Conservation (phyloP, 2,329 filamentous ascomycete genomes). For the Ceratocystis lukuohia region DNA sequence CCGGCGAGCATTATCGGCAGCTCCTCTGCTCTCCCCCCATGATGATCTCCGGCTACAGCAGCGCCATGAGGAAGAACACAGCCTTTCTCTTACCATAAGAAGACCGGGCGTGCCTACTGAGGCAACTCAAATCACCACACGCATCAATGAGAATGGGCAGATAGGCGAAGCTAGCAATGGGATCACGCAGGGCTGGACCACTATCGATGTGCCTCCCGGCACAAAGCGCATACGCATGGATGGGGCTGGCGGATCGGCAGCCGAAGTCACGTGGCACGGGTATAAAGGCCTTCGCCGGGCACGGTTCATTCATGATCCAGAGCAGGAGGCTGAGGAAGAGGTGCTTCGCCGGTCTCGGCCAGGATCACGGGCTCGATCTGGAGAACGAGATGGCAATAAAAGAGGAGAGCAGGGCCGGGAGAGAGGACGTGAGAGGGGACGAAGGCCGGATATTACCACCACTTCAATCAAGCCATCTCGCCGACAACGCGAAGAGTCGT, state of each 20-base stretch:
- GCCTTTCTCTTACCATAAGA: constrained; percentile 30
- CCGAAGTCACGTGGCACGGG: constrained; percentile 65
- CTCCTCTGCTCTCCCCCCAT: constrained; percentile 28
- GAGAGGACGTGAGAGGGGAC: constrained; percentile 90
- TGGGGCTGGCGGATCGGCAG: constrained; percentile 57
- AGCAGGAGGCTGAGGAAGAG: constrained; percentile 35
- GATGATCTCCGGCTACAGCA: constrained; percentile 23
- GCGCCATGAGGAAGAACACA: constrained; percentile 52
- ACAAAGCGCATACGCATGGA: constrained; percentile 75
- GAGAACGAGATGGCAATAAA: constrained; percentile 18
- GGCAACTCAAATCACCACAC: constrained; percentile 45
- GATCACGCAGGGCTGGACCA: constrained; percentile 62
- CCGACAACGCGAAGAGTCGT: constrained; percentile 48
- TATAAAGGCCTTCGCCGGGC: constrained; percentile 66
- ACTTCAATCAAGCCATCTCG: constrained; percentile 33
- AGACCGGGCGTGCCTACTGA: constrained; percentile 38
- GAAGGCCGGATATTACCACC: constrained; percentile 58
- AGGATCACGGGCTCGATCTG: constrained; percentile 24
- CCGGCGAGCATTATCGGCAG: constrained; percentile 27
- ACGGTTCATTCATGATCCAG: constrained; percentile 59
- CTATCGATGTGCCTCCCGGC: constrained; percentile 73
- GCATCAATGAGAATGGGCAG: constrained; percentile 46
- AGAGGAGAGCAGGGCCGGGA: constrained; percentile 34
- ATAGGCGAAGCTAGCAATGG: constrained; percentile 63
- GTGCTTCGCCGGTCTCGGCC: not conserved